Evolutionary conservation across 371 early-diverging fungal genomes (phyloP).

Genomic region (Parasitella parasitica): DNA sequence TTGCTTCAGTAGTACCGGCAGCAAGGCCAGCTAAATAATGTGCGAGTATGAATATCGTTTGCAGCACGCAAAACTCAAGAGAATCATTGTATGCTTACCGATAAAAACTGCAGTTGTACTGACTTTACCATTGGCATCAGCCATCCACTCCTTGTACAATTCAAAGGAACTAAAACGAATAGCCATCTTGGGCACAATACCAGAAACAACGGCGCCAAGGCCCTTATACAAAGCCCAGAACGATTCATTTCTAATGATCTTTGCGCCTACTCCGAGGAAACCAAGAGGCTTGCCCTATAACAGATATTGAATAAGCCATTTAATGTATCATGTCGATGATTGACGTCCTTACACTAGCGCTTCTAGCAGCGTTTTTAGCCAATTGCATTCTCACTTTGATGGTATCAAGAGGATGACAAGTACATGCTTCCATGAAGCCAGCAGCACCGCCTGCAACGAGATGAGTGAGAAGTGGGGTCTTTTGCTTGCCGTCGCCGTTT

Average conservation of each 20-base stretch:
- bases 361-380: slow-evolving; percentile 50
- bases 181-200: slow-evolving; percentile 99
- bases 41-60: too few relatives aligned
- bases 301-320: neutral
- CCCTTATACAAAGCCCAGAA: slow-evolving; percentile 95
- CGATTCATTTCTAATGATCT: slow-evolving; percentile 88
- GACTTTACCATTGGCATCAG: slow-evolving; percentile 69
- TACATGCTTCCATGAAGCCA: slow-evolving; percentile 90
- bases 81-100: slow-evolving; percentile 51
- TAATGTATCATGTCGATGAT: neutral
- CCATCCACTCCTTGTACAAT: slow-evolving; percentile 84
- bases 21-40: slow-evolving; percentile 81
- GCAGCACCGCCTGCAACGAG: slow-evolving; percentile 92
- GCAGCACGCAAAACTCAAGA: neutral
- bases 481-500: slow-evolving; percentile 33
- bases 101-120: slow-evolving; percentile 78
- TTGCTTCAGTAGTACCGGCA: slow-evolving; percentile 96
- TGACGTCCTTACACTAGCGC: slow-evolving; percentile 38
- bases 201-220: slow-evolving; percentile 95
- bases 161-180: slow-evolving; percentile 97
- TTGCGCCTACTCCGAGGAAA: slow-evolving; percentile 83
- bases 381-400: slow-evolving; percentile 96
- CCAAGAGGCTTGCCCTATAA: slow-evolving; percentile 50
- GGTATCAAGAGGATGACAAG: slow-evolving; percentile 97
- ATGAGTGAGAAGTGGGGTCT: slow-evolving; percentile 64